These are phyloP conservation scores for Mucor circinelloides DNA, from an alignment of 371 early-diverging fungal species.

Conservation along the genomic window DNA sequence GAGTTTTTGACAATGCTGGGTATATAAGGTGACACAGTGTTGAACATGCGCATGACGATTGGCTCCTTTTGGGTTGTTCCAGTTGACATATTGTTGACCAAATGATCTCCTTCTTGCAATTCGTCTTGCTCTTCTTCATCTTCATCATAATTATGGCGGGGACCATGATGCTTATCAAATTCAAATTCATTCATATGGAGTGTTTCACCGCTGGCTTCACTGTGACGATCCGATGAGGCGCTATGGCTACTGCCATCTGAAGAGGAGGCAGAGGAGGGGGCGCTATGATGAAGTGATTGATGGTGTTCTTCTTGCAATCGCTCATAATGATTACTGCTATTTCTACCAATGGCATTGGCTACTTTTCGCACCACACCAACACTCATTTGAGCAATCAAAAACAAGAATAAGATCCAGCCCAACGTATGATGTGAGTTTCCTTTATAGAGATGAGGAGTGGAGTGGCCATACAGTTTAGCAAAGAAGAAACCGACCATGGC, in stretches of 20 bases:
- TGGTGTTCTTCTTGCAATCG: constrained; percentile 32
- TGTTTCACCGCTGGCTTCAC: constrained; percentile 40
- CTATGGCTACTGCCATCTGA: constrained; percentile 6
- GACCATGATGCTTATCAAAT: constrained; percentile 11
- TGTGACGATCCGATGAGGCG: constrained; percentile 25
- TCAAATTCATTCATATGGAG: constrained; percentile 30
- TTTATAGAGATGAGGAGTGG: constrained; percentile 46
- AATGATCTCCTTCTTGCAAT: background rate
- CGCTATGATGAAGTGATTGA: constrained; percentile 2
- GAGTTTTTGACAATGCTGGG: constrained; percentile 39
- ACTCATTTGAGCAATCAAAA: constrained; percentile 39
- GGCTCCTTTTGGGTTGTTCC: constrained; percentile 21
- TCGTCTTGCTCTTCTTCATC: constrained; percentile 25
- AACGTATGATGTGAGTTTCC: constrained; percentile 51
- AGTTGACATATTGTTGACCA: background rate
- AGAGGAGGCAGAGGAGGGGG: constrained; percentile 10
- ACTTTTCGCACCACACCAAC: constrained; percentile 53
- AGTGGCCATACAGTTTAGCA: constrained; percentile 50
- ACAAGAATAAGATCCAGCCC: constrained; percentile 46
- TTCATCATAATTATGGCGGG: constrained; percentile 11
- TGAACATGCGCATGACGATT: constrained; percentile 30
- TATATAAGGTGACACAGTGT: constrained; percentile 31
- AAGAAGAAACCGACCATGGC: constrained; percentile 51
- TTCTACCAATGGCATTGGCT: constrained; percentile 43
- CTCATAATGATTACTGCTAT: constrained; percentile 27